Evolutionary conservation across 2,329 filamentous ascomycete species (phyloP).

Genomic region (Meredithiella fracta): DNA sequence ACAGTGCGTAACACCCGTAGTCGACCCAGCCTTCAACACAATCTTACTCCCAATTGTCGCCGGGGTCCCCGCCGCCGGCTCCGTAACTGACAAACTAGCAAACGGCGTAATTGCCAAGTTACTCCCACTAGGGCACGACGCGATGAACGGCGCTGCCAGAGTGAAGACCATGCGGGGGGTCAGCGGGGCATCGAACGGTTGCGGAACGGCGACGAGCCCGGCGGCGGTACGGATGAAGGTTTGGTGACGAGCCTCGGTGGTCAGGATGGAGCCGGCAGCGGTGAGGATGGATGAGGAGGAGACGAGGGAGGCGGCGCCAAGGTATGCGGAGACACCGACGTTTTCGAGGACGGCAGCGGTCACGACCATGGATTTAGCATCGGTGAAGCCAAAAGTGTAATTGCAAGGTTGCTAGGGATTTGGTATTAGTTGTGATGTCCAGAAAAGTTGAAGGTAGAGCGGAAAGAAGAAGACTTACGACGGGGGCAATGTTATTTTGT

Average conservation of each 20-base stretch:
- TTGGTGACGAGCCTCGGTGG: constrained; percentile 58
- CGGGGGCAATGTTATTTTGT: constrained; percentile 45
- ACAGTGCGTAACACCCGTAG: constrained; percentile 39
- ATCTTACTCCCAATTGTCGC: constrained; percentile 23
- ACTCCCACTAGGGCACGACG: constrained; percentile 49
- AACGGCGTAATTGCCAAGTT: constrained; percentile 46
- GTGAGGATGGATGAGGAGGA: constrained; percentile 42
- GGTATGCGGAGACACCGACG: constrained; percentile 56
- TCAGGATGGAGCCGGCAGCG: constrained; percentile 53
- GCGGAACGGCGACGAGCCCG: constrained; percentile 43
- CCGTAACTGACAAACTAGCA: constrained; percentile 37
- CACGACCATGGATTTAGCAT: constrained; percentile 49
- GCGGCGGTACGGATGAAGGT: constrained; percentile 50
- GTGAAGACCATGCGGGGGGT: constrained; percentile 55
- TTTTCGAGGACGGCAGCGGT: constrained; percentile 56
- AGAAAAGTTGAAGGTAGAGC: no score
- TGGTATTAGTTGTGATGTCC: no score
- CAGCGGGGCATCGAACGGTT: constrained; percentile 54
- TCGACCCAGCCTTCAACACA: constrained; percentile 34
- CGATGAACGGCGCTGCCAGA: constrained; percentile 56
- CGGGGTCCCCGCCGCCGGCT: constrained; percentile 25
- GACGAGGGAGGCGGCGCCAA: constrained; percentile 53
- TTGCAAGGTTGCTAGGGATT: constrained; percentile 38
- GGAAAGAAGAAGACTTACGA: constrained; percentile 19
- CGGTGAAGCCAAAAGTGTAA: constrained; percentile 56